phyloP scores from a whole-genome alignment of 805 yeast genomes.

The Monosporozyma aquatica region DNA sequence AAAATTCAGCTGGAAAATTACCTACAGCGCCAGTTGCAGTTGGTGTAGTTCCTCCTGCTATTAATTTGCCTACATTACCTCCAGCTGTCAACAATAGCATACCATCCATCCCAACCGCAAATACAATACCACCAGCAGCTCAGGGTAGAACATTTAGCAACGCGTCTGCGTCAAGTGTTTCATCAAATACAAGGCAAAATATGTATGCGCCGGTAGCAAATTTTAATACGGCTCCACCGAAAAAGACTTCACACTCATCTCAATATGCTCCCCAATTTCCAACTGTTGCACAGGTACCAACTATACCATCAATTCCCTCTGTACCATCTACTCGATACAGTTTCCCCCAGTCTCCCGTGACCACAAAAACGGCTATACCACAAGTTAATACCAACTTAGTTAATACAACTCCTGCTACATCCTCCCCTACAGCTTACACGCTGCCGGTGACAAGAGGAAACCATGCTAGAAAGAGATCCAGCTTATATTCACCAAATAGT shows the following conservation, averaged over 20 bases:
- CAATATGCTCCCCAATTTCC: conserved; percentile 3
- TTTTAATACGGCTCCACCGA: background rate
- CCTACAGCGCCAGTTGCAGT: conserved; percentile 1
- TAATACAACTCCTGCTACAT: background rate
- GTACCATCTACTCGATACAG: background rate
- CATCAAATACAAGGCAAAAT: conserved; percentile 2
- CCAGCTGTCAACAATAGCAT: conserved; percentile 1
- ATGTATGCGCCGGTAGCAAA: background rate
- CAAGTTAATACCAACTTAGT: background rate
- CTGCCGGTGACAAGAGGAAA: conserved; percentile 4
- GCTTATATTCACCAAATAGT: conserved; percentile 26
- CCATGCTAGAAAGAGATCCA: conserved; percentile 15
- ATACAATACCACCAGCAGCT: background rate
- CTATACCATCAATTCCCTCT: background rate
- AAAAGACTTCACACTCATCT: background rate
- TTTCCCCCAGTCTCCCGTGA: background rate
- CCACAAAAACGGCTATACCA: background rate
- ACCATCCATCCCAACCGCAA: background rate
- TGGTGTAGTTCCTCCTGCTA: conserved; percentile 10
- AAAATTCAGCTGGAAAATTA: background rate
- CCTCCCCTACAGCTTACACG: conserved; percentile 7
- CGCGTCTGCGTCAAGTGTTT: background rate
- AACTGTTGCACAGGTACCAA: conserved; percentile 1
- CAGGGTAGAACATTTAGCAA: conserved; percentile 2
- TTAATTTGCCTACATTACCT: conserved; percentile 5